A percentile compares a stretch with the other conserved stretches of the same genome.
Conservation (phyloP, 1,139 yeast species). For the Blastobotrys aristatus region DNA sequence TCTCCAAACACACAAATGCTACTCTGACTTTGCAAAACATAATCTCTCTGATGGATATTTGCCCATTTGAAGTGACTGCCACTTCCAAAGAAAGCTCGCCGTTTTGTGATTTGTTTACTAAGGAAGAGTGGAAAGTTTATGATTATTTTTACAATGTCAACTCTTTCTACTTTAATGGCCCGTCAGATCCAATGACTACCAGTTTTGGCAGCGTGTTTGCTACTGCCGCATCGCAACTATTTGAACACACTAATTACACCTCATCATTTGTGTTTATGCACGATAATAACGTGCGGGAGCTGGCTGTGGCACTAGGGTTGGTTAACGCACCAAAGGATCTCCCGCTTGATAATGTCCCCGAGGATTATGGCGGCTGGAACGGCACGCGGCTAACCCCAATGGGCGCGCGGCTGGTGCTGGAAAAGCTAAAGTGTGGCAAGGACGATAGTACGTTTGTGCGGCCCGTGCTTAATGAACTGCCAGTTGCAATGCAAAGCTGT, state of each 20-base stretch:
- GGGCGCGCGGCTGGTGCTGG: constrained; percentile 48
- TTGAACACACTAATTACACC: constrained; percentile 34
- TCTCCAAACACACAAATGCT: constrained; percentile 2
- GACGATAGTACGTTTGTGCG: constrained; percentile 42
- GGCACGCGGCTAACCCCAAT: constrained; percentile 44
- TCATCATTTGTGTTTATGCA: constrained; percentile 42
- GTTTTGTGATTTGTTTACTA: constrained; percentile 49
- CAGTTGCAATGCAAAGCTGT: constrained; percentile 46
- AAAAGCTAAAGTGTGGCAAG: constrained; percentile 40
- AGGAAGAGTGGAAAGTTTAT: constrained; percentile 44
- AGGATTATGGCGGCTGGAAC: constrained; percentile 36
- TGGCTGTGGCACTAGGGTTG: constrained; percentile 43
- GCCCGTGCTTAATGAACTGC: constrained; percentile 51
- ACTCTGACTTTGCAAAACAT: neutral
- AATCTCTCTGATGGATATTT: constrained; percentile 30
- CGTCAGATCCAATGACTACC: constrained; percentile 40
- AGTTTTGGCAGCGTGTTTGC: constrained; percentile 46
- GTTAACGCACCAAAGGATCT: constrained; percentile 21
- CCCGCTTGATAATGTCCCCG: constrained; percentile 5
- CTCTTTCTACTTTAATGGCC: constrained; percentile 47
- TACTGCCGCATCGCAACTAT: constrained; percentile 45
- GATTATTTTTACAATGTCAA: constrained; percentile 44
- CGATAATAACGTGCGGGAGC: constrained; percentile 47
- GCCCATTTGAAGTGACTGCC: constrained; percentile 52
- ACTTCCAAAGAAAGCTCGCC: constrained; percentile 44